These are phyloP conservation scores for Didymella exigua DNA, from an alignment of 2,329 filamentous ascomycete genomes.

Conservation along the genomic window DNA sequence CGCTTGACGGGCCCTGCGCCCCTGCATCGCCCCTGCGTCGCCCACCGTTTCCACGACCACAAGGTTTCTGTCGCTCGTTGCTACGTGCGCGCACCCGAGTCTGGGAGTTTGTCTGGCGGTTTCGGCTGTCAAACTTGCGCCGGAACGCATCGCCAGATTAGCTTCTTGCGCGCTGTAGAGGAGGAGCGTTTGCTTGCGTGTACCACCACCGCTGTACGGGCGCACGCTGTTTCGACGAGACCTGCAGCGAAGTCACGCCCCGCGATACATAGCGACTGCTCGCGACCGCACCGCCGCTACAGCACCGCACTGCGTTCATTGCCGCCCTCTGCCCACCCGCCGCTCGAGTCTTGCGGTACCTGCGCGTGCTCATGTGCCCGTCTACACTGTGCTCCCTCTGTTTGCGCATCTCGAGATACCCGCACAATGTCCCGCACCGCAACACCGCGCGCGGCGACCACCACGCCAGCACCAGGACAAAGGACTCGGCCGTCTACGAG, in stretches of 20 bases:
- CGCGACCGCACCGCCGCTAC: neutral
- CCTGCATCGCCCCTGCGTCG: slow-evolving; percentile 24
- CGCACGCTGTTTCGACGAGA: slow-evolving; percentile 22
- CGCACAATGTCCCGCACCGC: slow-evolving; percentile 44
- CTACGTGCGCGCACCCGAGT: slow-evolving; percentile 11
- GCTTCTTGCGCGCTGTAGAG: slow-evolving; percentile 15
- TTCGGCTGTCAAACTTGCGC: slow-evolving; percentile 15
- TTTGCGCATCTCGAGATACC: slow-evolving; percentile 44
- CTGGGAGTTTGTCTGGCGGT: slow-evolving; percentile 4
- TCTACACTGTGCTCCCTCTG: slow-evolving; percentile 42
- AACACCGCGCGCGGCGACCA: slow-evolving; percentile 41
- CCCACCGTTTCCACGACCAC: slow-evolving; percentile 15
- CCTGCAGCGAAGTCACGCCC: slow-evolving; percentile 30
- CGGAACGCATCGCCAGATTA: slow-evolving; percentile 22
- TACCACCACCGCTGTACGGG: slow-evolving; percentile 21
- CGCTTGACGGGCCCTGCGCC: slow-evolving; percentile 21
- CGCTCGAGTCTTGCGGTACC: slow-evolving; percentile 34
- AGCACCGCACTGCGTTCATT: neutral
- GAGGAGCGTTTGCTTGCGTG: slow-evolving; percentile 18
- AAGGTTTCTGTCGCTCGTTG: slow-evolving; percentile 1
- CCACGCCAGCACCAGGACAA: slow-evolving; percentile 38
- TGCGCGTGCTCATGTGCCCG: slow-evolving; percentile 46
- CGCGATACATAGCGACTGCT: slow-evolving; percentile 4
- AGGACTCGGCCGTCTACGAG: slow-evolving; percentile 42
- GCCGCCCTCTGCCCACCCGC: slow-evolving; percentile 9